These are phyloP conservation scores for Leptographium lundbergii DNA, from an alignment of 2,329 filamentous ascomycete species.

Conservation along the genomic window DNA sequence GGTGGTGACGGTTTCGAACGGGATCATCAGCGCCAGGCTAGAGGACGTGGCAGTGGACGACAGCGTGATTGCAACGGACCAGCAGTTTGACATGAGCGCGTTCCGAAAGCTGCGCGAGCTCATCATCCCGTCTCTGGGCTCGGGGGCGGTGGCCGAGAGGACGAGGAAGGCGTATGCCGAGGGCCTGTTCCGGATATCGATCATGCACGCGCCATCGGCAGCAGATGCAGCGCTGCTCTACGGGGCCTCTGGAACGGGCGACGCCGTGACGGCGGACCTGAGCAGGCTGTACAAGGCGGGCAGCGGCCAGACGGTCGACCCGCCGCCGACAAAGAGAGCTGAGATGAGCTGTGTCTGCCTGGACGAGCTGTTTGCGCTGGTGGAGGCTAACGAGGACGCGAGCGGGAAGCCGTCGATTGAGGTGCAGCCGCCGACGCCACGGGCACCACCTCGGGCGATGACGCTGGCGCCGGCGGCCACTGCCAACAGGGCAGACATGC, in stretches of 20 bases:
- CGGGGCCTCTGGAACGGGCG: conserved; percentile 22
- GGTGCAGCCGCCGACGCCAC: conserved; percentile 32
- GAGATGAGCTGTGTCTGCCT: conserved; percentile 72
- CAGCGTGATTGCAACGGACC: conserved; percentile 45
- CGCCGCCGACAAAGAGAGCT: conserved; percentile 49
- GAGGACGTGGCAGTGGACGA: conserved; percentile 28
- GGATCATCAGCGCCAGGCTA: conserved; percentile 56
- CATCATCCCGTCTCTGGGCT: conserved; percentile 62
- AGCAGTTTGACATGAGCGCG: conserved; percentile 67
- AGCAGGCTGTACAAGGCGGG: conserved; percentile 50
- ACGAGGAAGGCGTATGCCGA: conserved; percentile 59
- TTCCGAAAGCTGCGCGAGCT: conserved; percentile 59
- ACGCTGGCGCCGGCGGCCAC: conserved; percentile 10
- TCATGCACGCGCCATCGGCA: conserved; percentile 55
- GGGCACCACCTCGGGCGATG: conserved; percentile 13
- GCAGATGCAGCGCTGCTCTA: conserved; percentile 45
- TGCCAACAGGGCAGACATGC: not conserved
- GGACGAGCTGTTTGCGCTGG: conserved; percentile 62
- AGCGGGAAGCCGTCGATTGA: conserved; percentile 22
- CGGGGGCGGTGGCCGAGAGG: conserved; percentile 48
- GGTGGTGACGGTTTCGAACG: conserved; percentile 51
- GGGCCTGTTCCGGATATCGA: conserved; percentile 68
- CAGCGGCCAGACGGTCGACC: conserved; percentile 58
- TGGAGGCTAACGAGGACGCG: conserved; percentile 29
- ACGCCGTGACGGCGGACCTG: conserved; percentile 23